These are phyloP conservation scores for Rhodocollybia butyracea DNA, from an alignment of 768 basidiomycete genomes.

Conservation along the genomic window DNA sequence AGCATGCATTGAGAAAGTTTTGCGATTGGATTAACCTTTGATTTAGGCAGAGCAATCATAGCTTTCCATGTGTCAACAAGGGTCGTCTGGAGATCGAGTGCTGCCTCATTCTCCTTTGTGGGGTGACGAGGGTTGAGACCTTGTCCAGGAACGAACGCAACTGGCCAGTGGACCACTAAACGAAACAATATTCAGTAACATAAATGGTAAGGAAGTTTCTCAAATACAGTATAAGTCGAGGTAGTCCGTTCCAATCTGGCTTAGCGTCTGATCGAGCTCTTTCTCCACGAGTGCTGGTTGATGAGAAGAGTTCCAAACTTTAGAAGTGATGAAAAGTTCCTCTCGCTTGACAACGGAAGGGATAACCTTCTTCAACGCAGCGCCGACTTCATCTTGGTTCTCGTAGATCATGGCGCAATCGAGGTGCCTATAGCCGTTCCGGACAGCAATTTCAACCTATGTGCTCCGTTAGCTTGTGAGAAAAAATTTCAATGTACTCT, in stretches of 20 bases:
- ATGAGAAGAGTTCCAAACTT: slow-evolving; percentile 81
- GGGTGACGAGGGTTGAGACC: slow-evolving; percentile 53
- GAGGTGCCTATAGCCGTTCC: slow-evolving; percentile 78
- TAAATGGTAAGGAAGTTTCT: not conserved
- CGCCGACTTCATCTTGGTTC: slow-evolving; percentile 78
- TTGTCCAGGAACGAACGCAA: slow-evolving; percentile 57
- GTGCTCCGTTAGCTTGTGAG: not conserved
- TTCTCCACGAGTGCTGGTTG: slow-evolving; percentile 64
- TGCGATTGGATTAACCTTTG: slow-evolving; percentile 63
- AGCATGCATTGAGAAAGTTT: not conserved
- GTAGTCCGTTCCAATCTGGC: slow-evolving; percentile 70
- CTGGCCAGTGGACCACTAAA: slow-evolving; percentile 78
- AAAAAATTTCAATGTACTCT: slow-evolving; percentile 3
- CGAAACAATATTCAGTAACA: not conserved
- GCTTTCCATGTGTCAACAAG: slow-evolving; percentile 85
- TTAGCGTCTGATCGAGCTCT: slow-evolving; percentile 73
- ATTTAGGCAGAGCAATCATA: slow-evolving; percentile 65
- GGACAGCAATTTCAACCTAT: slow-evolving; percentile 74
- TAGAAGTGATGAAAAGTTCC: slow-evolving; percentile 78
- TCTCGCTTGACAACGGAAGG: slow-evolving; percentile 75
- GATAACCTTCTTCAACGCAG: slow-evolving; percentile 73
- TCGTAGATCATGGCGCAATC: slow-evolving; percentile 79
- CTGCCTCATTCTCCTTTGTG: slow-evolving; percentile 39
- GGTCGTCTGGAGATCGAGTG: slow-evolving; percentile 54
- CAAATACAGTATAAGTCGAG: slow-evolving; percentile 76